These are phyloP conservation scores for Gymnopus androsaceus DNA, from an alignment of 1,284 basidiomycete species.

Conservation along the genomic window DNA sequence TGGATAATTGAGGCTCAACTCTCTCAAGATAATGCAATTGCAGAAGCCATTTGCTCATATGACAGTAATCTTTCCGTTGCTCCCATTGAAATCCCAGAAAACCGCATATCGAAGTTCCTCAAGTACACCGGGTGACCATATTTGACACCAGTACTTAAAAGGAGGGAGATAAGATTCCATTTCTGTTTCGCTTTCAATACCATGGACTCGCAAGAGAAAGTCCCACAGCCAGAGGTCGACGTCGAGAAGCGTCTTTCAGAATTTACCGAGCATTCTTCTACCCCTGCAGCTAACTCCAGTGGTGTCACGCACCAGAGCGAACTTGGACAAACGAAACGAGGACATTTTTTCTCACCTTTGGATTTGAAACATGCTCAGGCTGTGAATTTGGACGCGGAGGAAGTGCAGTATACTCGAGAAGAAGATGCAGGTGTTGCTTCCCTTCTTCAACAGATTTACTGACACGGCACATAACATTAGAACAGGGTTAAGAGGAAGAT, in stretches of 20 bases:
- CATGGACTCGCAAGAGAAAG: neutral
- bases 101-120: too few species aligned
- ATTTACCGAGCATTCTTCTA: neutral
- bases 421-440: conserved; percentile 41
- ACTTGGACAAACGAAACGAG: conserved; percentile 8
- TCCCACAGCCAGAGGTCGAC: neutral
- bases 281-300: neutral
- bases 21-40: too few species aligned
- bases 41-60: too few species aligned
- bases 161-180: neutral
- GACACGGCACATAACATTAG: conserved; percentile 24
- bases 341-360: conserved; percentile 48
- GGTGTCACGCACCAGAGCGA: conserved; percentile 14
- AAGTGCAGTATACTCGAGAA: conserved; percentile 44
- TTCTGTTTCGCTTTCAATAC: neutral
- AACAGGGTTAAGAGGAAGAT: conserved; percentile 42
- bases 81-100: too few species aligned
- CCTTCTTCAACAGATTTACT: neutral
- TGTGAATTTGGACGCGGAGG: conserved; percentile 50
- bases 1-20: too few species aligned
- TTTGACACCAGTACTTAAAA: neutral
- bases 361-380: conserved; percentile 46
- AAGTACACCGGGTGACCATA: too few species aligned
- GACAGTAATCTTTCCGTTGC: too few species aligned
- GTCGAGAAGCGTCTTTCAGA: neutral